Evolutionary conservation across 257 asterid species (phyloP).

Genomic region (Lycium ferocissimum): DNA sequence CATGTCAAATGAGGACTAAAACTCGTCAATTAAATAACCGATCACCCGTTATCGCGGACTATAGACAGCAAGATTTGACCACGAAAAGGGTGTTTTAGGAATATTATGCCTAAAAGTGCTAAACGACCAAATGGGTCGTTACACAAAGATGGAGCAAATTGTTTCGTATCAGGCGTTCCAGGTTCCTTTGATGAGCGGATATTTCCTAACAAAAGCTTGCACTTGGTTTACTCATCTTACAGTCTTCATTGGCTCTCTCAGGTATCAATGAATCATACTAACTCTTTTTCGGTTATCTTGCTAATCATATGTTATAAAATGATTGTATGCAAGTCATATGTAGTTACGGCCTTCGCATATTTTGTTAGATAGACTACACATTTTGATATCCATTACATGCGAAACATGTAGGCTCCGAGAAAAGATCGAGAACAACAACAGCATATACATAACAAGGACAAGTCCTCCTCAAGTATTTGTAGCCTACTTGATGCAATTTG

Average conservation of each 20-base stretch:
- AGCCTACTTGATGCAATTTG: constrained; percentile 42
- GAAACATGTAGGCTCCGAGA: constrained; percentile 39
- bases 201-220: background rate
- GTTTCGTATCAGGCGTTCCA: background rate
- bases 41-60: no score
- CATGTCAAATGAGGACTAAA: no score
- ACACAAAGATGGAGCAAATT: background rate
- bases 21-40: no score
- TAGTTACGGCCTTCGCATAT: no score
- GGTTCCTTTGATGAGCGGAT: background rate
- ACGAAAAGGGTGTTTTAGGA: no score
- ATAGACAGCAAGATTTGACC: no score
- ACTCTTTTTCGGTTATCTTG: background rate
- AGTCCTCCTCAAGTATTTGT: constrained; percentile 40
- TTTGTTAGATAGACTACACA: background rate
- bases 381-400: background rate
- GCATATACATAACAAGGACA: constrained; percentile 36
- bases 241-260: background rate
- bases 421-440: constrained; percentile 39
- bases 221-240: background rate
- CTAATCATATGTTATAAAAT: no score
- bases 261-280: background rate
- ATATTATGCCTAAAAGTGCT: no score
- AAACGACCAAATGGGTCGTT: no score
- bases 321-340: no score